Conservation (phyloP, 1,284 basidiomycete species). For the Boletus nobilissimus region DNA sequence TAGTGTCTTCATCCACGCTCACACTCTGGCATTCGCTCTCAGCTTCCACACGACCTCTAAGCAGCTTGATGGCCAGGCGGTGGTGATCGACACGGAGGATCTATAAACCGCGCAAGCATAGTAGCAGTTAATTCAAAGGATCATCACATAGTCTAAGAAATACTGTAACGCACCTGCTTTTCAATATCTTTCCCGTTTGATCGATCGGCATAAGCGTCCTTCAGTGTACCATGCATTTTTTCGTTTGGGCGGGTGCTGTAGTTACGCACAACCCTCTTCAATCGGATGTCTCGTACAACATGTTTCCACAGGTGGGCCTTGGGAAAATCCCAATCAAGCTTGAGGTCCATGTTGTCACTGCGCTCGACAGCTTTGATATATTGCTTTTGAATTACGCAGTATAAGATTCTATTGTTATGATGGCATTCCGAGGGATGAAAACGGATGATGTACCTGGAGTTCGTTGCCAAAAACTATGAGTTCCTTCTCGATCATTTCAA, state of each 20-base stretch:
- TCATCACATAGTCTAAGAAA: too few species aligned
- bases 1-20: too few species aligned
- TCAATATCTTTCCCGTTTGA: neutral
- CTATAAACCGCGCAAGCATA: neutral
- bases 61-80: neutral
- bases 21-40: neutral
- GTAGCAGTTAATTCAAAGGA: too few species aligned
- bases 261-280: neutral
- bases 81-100: neutral
- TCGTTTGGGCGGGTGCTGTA: neutral
- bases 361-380: neutral
- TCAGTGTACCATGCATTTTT: neutral
- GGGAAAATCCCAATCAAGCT: neutral
- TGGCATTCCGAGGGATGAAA: neutral
- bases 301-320: neutral
- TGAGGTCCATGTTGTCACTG: rapidly evolving
- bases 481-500: neutral
- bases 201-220: neutral
- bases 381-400: neutral
- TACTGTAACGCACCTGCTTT: neutral
- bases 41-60: neutral
- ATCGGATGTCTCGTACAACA: neutral
- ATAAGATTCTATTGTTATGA: too few species aligned
- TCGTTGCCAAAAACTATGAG: neutral
- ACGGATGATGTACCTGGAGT: neutral